These are phyloP conservation scores for Pigoraptor vietnamica DNA, from an alignment of 78 protist genomes.

Conservation along the genomic window DNA sequence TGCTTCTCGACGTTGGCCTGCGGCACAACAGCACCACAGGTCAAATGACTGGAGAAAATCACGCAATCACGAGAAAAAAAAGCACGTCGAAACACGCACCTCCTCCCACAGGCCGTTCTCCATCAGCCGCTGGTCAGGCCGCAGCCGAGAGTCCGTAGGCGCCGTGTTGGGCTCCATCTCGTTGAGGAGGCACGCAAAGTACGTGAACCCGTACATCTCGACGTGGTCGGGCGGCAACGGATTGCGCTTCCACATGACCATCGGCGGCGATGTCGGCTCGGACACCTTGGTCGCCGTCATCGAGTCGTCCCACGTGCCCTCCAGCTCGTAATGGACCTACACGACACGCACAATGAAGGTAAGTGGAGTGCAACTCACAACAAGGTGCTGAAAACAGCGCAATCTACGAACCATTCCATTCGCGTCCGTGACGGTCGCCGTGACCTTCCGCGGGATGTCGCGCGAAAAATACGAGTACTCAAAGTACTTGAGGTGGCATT, in stretches of 20 bases:
- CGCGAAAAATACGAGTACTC: neutral
- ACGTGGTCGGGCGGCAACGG: conserved; percentile 1
- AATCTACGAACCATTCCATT: neutral
- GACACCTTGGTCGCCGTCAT: neutral
- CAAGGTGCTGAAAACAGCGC: neutral
- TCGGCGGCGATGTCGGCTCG: neutral
- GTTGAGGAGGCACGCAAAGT: conserved; percentile 23
- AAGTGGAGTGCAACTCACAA: neutral
- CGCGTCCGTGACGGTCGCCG: neutral
- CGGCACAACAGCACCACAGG: too few species aligned
- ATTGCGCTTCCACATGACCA: conserved; percentile 10
- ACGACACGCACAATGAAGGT: neutral
- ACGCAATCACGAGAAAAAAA: neutral
- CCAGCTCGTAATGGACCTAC: neutral
- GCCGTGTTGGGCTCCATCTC: neutral
- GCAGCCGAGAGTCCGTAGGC: conserved; percentile 29
- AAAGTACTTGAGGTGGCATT: conserved; percentile 5
- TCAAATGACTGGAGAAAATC: neutral
- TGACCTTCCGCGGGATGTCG: neutral
- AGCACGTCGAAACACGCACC: neutral
- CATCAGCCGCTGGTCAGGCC: conserved; percentile 30
- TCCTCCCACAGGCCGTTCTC: conserved; percentile 1
- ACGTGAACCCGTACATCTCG: conserved; percentile 23
- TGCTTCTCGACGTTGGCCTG: conserved; percentile 3
- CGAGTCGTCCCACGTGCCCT: conserved; percentile 21